These are phyloP conservation scores for Funneliformis caledonium DNA, from an alignment of 371 early-diverging fungal species.

Conservation along the genomic window DNA sequence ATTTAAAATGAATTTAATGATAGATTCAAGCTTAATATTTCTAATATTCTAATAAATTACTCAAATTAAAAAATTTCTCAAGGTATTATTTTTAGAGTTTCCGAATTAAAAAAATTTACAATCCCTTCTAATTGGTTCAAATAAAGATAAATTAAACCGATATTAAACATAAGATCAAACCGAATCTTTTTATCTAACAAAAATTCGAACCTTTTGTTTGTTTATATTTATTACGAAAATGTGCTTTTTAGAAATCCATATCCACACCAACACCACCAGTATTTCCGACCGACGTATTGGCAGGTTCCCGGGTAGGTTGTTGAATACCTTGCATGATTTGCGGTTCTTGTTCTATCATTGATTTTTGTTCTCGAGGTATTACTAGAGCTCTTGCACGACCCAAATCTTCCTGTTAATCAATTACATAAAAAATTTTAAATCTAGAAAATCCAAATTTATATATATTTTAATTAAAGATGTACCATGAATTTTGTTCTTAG, in stretches of 20 bases:
- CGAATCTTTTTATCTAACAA: no score
- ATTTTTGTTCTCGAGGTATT: constrained; percentile 26
- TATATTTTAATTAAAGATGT: constrained; percentile 1
- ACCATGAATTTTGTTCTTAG: constrained; percentile 85
- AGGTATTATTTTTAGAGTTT: no score
- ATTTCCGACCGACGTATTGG: background rate
- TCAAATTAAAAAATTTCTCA: no score
- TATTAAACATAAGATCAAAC: no score
- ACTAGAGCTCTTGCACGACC: constrained; percentile 25
- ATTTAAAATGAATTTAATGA: no score
- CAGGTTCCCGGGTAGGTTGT: background rate
- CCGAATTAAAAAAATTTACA: no score
- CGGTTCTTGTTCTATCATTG: constrained; percentile 11
- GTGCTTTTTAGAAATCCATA: constrained; percentile 30
- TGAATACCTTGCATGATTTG: background rate
- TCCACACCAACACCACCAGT: constrained; percentile 15
- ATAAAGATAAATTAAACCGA: no score
- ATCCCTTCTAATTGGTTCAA: no score
- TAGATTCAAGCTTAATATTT: no score
- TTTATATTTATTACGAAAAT: no score
- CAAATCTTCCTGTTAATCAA: constrained; percentile 29
- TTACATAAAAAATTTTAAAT: background rate
- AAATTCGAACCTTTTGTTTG: no score
- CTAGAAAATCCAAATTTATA: background rate
- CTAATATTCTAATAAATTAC: no score